Conservation (phyloP, 371 early-diverging fungal species). For the Mortierella sp. region DNA sequence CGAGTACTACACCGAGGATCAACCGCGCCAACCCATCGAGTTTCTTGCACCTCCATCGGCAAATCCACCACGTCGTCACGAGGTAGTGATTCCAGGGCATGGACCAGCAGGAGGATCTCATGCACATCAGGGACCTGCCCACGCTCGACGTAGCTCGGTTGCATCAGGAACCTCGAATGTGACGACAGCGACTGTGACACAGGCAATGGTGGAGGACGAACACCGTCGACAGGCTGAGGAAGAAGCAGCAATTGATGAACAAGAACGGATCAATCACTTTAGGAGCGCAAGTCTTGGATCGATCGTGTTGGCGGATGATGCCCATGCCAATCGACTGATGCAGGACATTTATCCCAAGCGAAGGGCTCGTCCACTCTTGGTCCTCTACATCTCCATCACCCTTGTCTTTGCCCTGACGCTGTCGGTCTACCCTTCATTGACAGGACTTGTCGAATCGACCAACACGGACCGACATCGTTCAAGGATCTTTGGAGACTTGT, state of each 20-base stretch:
- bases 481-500: slow-evolving; percentile 66
- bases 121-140: too few species aligned
- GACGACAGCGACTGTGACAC: slow-evolving; percentile 36
- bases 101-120: too few species aligned
- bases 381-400: slow-evolving; percentile 63
- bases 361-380: slow-evolving; percentile 44
- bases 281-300: slow-evolving; percentile 44
- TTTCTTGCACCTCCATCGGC: slow-evolving; percentile 40
- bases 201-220: slow-evolving; percentile 40
- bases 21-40: slow-evolving; percentile 38
- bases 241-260: slow-evolving; percentile 4
- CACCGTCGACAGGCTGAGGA: slow-evolving; percentile 36
- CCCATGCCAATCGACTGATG: slow-evolving; percentile 39
- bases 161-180: slow-evolving; percentile 17
- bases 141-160: slow-evolving; percentile 37
- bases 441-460: slow-evolving; percentile 72
- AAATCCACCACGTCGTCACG: too few species aligned
- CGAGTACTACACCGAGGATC: slow-evolving; percentile 55
- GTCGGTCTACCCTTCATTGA: slow-evolving; percentile 82
- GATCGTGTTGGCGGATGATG: slow-evolving; percentile 36
- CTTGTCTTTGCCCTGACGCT: slow-evolving; percentile 77
- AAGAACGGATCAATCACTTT: slow-evolving; percentile 30
- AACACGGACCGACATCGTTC: slow-evolving; percentile 41
- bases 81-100: too few species aligned
- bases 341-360: slow-evolving; percentile 57